These are phyloP conservation scores for Leptomonas seymouri DNA, from an alignment of 208 protist genomes.

Conservation along the genomic window DNA sequence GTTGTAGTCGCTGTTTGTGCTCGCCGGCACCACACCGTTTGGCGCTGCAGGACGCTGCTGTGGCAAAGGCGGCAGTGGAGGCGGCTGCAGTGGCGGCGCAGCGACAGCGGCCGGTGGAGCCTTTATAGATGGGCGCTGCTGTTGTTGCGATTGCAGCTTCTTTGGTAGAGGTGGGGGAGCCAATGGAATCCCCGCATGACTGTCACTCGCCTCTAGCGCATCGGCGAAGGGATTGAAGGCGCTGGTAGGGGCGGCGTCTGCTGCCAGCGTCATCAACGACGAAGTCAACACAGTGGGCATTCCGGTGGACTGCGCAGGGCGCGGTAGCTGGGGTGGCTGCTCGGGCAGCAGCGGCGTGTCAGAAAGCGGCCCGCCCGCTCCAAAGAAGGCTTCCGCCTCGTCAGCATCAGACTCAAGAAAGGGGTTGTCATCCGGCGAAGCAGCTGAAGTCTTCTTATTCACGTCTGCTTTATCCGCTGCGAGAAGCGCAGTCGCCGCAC, in stretches of 20 bases:
- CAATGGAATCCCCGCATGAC: not conserved
- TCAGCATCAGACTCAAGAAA: constrained; percentile 10
- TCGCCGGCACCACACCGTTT: not conserved
- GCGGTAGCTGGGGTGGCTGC: constrained; percentile 11
- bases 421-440: not conserved
- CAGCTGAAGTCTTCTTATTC: not conserved
- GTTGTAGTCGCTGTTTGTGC: not conserved
- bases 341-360: not conserved
- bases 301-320: constrained; percentile 13
- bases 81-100: constrained; percentile 5
- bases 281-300: not conserved
- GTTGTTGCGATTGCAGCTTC: not conserved
- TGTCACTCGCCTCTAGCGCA: not conserved
- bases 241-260: not conserved
- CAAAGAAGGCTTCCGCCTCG: constrained; percentile 1
- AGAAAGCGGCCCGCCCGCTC: not conserved
- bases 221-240: constrained; percentile 6
- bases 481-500: not conserved
- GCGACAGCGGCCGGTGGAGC: not conserved
- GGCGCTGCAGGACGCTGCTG: not conserved
- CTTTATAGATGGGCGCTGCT: not conserved
- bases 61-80: constrained; percentile 4
- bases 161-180: constrained; percentile 5
- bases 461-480: not conserved
- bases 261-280: not conserved